A percentile compares a stretch with the other conserved stretches of the same genome.
Conservation (phyloP, 306 rosid genomes). For the Lithocarpus polystachyus region DNA sequence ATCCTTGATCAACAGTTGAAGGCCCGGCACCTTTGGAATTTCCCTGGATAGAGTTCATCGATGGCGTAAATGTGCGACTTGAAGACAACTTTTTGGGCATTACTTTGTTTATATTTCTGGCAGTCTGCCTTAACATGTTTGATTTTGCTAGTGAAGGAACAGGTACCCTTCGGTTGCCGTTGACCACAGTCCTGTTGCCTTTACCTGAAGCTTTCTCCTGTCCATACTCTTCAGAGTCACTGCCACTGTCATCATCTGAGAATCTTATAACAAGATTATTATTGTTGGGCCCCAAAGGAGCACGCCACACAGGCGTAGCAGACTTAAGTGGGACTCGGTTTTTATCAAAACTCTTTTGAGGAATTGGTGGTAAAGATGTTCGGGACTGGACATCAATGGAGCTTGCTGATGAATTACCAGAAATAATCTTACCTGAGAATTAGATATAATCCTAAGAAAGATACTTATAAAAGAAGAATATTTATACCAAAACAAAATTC, state of each 20-base stretch:
- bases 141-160: slow-evolving; percentile 41
- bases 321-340: slow-evolving; percentile 45
- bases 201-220: slow-evolving; percentile 38
- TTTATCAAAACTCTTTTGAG: slow-evolving; percentile 44
- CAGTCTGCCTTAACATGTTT: slow-evolving; percentile 37
- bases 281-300: slow-evolving; percentile 34
- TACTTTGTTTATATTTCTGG: slow-evolving; percentile 42
- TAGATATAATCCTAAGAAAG: background rate
- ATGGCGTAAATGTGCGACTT: slow-evolving; percentile 43
- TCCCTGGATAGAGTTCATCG: slow-evolving; percentile 35
- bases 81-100: slow-evolving; percentile 45
- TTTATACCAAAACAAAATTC: background rate
- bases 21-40: slow-evolving; percentile 49
- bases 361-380: slow-evolving; percentile 30
- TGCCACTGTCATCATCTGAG: slow-evolving; percentile 91
- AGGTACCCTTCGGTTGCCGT: slow-evolving; percentile 40
- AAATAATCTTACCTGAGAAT: slow-evolving; percentile 34
- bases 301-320: slow-evolving; percentile 43
- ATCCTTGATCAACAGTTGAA: slow-evolving; percentile 45
- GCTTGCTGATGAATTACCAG: slow-evolving; percentile 37
- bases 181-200: slow-evolving; percentile 31
- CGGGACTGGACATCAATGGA: slow-evolving; percentile 39
- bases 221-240: slow-evolving; percentile 56
- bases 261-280: slow-evolving; percentile 84
- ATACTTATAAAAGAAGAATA: background rate